These are phyloP conservation scores for Yarrowia osloensis DNA, from an alignment of 805 yeast genomes.

Conservation along the genomic window DNA sequence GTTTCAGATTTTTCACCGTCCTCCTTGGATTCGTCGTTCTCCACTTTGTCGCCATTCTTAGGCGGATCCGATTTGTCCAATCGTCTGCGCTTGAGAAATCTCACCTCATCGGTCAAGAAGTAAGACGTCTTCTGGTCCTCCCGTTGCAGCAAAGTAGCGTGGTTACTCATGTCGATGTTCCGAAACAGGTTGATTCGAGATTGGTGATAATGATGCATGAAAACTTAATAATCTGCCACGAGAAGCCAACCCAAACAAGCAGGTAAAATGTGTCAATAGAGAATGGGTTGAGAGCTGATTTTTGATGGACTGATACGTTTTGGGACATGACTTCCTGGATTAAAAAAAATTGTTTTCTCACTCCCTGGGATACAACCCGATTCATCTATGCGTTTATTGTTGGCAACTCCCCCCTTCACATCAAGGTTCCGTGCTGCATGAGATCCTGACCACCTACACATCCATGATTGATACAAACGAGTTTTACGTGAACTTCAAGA, in stretches of 20 bases:
- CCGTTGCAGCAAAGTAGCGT: constrained; percentile 16
- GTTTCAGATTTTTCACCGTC: background rate
- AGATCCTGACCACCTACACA: background rate
- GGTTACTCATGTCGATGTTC: constrained; percentile 6
- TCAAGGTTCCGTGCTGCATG: background rate
- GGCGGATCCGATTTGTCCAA: background rate
- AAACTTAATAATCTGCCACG: background rate
- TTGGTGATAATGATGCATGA: background rate
- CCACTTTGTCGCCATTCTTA: background rate
- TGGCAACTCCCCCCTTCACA: background rate
- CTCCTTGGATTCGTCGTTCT: background rate
- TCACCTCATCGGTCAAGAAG: constrained; percentile 7
- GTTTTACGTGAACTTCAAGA: constrained; percentile 20
- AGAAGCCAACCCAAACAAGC: no score
- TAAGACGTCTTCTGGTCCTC: constrained; percentile 25
- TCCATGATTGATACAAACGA: constrained; percentile 4
- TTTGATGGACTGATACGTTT: no score
- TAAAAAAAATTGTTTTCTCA: no score
- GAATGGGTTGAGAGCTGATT: no score
- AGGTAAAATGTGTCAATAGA: no score
- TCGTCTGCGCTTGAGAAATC: constrained; percentile 9
- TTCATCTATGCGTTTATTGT: no score
- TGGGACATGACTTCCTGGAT: no score
- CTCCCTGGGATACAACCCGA: no score
- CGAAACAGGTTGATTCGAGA: background rate